Percentiles rank a stretch among this genome's conserved stretches.
Conservation (phyloP, 1,284 basidiomycete species). For the Clitocybe nebularis region DNA sequence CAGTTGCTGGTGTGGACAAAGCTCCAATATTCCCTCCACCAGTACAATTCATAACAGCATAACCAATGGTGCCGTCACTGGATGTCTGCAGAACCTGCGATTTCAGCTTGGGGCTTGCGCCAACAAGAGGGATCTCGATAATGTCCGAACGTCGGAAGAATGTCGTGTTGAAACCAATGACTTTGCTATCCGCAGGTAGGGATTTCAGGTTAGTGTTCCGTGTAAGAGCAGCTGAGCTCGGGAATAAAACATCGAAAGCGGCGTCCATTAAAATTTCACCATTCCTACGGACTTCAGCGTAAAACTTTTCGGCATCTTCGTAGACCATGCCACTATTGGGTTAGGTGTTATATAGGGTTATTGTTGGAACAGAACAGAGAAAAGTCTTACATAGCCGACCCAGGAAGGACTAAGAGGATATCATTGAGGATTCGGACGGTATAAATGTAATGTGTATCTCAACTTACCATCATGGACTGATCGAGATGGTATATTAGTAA, state of each 20-base stretch:
- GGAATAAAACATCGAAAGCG: slow-evolving; percentile 72
- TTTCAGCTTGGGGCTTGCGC: slow-evolving; percentile 38
- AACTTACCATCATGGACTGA: slow-evolving; percentile 77
- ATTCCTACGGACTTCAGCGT: slow-evolving; percentile 72
- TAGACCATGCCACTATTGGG: slow-evolving; percentile 80
- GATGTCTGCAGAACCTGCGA: slow-evolving; percentile 60
- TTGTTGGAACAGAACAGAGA: slow-evolving; percentile 18
- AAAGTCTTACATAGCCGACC: slow-evolving; percentile 74
- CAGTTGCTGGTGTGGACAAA: slow-evolving; percentile 29
- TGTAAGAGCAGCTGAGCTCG: slow-evolving; percentile 45
- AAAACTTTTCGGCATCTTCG: slow-evolving; percentile 88
- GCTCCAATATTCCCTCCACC: slow-evolving; percentile 43
- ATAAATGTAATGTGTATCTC: not conserved
- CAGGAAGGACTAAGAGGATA: slow-evolving; percentile 71
- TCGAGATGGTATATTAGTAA: not conserved
- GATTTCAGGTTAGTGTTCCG: slow-evolving; percentile 30
- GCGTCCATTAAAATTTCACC: slow-evolving; percentile 72
- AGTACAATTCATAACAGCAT: slow-evolving; percentile 59
- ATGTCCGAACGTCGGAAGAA: slow-evolving; percentile 76
- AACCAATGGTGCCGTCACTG: slow-evolving; percentile 60
- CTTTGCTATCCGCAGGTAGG: slow-evolving; percentile 34
- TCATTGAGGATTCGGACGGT: no score
- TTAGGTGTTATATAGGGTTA: not conserved
- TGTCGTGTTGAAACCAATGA: slow-evolving; percentile 78
- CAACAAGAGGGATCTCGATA: slow-evolving; percentile 58